Base-by-base conservation (phyloP, 2,329 filamentous ascomycete species). In the Colletotrichum sp. region DNA sequence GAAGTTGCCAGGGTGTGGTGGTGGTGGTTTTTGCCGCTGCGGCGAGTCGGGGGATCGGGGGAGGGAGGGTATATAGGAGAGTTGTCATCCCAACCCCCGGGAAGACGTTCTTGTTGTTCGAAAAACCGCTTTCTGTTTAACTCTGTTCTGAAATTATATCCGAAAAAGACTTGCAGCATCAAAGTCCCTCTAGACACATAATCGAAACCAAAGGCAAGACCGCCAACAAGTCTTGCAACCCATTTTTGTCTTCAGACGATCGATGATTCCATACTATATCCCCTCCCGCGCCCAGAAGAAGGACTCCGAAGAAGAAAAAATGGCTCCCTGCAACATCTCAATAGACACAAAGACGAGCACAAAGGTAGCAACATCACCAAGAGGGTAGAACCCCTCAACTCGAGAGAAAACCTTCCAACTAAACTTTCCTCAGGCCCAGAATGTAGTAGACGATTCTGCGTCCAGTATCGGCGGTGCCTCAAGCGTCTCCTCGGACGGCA, bases 401-500 rank as follows among this genome's bases (percentile, higher is more conserved):
- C 7, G 12, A n/a, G 30, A n/a, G 30, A 30, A 32, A 61, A 15
- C 28, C 59, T 9, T 6, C 30, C 1, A 6, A 16, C 30, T 21
- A 32, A 30, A 30, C 7, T 7, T 9, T 12, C 26, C 39, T 18
- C 18, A 32, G 64, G 16, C 21, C 13, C 28, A 36, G 24, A 39
- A 73, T 68, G 67, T 76, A 63, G 78, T 76, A 63, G 78, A 79
- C 66, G 77, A 77, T 65, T 78, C 74, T 24, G 64, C 70, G 8
- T 76, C 72, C 57, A 78, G 78, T 74, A 68, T 67, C 59, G 72
- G 75, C 66, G 65, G 48, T 12, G 64, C 57, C 5, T 63, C 67
- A 16, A 63, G 67, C 36, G 15, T 55, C 36, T 61, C 34, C 67
- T 71, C 71, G 10, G 61, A 65, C 18, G 67, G 67, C 15, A 32